phyloP scores from a whole-genome alignment of 2,329 filamentous ascomycete genomes.

The Nemania diffusa region DNA sequence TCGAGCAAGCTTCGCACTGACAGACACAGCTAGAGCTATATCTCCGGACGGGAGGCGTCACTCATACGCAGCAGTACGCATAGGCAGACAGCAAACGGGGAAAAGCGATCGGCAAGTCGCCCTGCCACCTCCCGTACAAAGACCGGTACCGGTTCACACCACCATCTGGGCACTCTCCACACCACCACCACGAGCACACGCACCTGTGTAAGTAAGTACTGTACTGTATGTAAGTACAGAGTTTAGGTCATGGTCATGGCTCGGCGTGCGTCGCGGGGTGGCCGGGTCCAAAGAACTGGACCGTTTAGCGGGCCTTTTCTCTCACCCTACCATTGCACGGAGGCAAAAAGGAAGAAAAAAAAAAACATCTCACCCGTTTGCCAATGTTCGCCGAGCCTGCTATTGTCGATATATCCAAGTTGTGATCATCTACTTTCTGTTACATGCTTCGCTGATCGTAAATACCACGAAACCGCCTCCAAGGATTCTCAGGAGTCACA shows the following conservation, averaged over 20 bases:
- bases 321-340: conserved; percentile 1
- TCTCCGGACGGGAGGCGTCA: conserved; percentile 17
- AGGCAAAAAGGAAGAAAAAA: conserved; percentile 17
- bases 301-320: conserved; percentile 1
- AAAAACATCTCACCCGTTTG: not conserved
- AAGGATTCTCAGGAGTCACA: not conserved
- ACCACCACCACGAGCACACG: conserved; percentile 18
- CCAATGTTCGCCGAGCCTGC: not conserved
- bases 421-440: not conserved
- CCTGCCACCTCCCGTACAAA: conserved; percentile 13
- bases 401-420: not conserved
- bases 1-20: conserved; percentile 3
- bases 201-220: too few relatives aligned
- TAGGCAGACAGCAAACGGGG: conserved; percentile 10
- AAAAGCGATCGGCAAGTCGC: conserved; percentile 23
- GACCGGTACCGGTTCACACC: conserved; percentile 23
- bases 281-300: conserved; percentile 28
- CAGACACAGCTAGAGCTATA: conserved; percentile 1
- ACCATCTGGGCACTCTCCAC: conserved; percentile 12
- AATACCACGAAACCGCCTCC: not conserved
- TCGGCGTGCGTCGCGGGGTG: conserved; percentile 25
- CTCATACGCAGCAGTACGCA: conserved; percentile 8
- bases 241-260: conserved; percentile 1
- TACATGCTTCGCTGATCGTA: not conserved
- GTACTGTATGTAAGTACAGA: too few relatives aligned